Conservation (phyloP, 352 stramenopile species). For the Pythium pectinolyticum region DNA sequence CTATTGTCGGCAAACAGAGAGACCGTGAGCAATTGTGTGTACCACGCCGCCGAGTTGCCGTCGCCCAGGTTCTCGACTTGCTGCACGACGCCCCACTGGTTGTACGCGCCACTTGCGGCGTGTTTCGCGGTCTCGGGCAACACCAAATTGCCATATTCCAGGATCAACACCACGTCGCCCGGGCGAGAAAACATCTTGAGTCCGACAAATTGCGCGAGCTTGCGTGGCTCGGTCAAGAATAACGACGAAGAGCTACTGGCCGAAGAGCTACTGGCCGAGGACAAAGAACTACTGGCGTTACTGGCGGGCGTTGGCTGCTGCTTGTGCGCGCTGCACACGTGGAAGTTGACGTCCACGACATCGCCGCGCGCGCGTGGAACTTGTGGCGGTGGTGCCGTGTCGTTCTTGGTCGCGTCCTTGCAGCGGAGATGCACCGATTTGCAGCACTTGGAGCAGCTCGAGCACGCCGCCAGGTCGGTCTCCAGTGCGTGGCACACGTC, state of each 20-base stretch:
- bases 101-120: slow-evolving; percentile 38
- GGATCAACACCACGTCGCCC: slow-evolving; percentile 64
- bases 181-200: slow-evolving; percentile 38
- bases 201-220: slow-evolving; percentile 16
- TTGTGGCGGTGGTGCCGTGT: neutral
- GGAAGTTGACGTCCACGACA: slow-evolving; percentile 34
- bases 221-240: slow-evolving; percentile 2
- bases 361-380: slow-evolving; percentile 5
- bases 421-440: slow-evolving; percentile 53
- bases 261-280: neutral
- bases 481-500: slow-evolving; percentile 43
- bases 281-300: neutral
- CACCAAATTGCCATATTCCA: slow-evolving; percentile 66
- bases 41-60: slow-evolving; percentile 25
- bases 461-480: slow-evolving; percentile 49
- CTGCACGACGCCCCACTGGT: slow-evolving; percentile 62
- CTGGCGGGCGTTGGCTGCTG: neutral
- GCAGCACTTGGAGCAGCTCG: slow-evolving; percentile 58
- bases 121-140: slow-evolving; percentile 41
- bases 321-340: slow-evolving; percentile 45
- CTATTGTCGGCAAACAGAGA: slow-evolving; percentile 59
- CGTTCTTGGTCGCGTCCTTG: slow-evolving; percentile 3
- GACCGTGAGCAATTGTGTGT: slow-evolving; percentile 61
- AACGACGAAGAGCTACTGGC: neutral
- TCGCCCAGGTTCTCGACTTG: slow-evolving; percentile 47